These are phyloP conservation scores for Lachancea dasiensis DNA, from an alignment of 805 yeast genomes.

Conservation along the genomic window DNA sequence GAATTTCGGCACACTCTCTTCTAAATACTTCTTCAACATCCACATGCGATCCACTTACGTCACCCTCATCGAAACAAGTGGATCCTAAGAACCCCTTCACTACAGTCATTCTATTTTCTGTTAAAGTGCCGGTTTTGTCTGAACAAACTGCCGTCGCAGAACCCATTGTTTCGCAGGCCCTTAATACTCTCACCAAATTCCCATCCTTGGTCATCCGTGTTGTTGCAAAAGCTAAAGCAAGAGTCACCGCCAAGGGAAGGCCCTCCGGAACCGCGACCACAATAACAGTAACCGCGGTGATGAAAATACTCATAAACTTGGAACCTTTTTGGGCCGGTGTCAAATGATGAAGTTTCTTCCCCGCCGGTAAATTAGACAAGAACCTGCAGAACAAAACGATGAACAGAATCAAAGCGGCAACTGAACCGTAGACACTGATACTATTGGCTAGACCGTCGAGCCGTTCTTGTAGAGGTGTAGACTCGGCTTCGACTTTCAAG, in stretches of 20 bases:
- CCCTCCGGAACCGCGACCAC: conserved; percentile 99
- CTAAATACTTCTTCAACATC: conserved; percentile 6
- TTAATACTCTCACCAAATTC: conserved; percentile 87
- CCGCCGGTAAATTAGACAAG: conserved; percentile 52
- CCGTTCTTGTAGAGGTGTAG: conserved; percentile 84
- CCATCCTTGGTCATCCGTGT: conserved; percentile 97
- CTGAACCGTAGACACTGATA: conserved; percentile 88
- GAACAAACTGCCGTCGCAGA: conserved; percentile 96
- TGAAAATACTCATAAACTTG: conserved; percentile 74
- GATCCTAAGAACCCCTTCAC: conserved; percentile 69
- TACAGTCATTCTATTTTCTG: conserved; percentile 90
- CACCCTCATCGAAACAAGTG: conserved; percentile 47
- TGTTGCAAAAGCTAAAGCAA: conserved; percentile 96
- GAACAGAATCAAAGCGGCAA: conserved; percentile 79
- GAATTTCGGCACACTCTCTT: conserved; percentile 8
- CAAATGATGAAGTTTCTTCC: conserved; percentile 39
- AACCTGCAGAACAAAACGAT: conserved; percentile 73
- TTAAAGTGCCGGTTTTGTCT: conserved; percentile 95
- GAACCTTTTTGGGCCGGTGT: conserved; percentile 75
- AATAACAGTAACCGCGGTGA: conserved; percentile 84
- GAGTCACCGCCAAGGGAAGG: conserved; percentile 91
- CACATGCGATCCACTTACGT: conserved; percentile 6
- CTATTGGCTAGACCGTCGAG: conserved; percentile 81
- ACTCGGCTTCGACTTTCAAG: conserved; percentile 66
- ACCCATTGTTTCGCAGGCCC: conserved; percentile 98